Percentiles rank a stretch among this genome's conserved stretches.
phyloP scores from a whole-genome alignment of 805 yeast species.

The Torulaspora delbrueckii region DNA sequence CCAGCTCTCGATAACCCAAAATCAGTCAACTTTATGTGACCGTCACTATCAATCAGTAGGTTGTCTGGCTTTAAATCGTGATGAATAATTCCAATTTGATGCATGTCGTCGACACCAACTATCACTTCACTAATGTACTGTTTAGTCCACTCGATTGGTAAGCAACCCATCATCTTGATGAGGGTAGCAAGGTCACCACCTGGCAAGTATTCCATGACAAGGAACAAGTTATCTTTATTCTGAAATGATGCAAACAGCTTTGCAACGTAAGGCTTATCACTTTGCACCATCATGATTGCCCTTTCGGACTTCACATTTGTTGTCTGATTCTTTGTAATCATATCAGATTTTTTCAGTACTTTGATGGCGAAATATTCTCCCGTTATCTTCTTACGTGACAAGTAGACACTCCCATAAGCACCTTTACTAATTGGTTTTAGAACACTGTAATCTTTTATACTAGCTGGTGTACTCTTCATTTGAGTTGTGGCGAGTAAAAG shows the following conservation, averaged over 20 bases:
- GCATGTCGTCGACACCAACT: conserved; percentile 86
- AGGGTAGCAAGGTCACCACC: conserved; percentile 96
- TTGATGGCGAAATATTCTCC: conserved; percentile 96
- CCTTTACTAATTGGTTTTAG: conserved; percentile 93
- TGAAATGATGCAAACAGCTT: conserved; percentile 85
- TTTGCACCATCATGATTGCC: conserved; percentile 96
- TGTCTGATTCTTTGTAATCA: conserved; percentile 96
- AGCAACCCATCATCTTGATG: conserved; percentile 70
- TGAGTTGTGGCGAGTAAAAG: conserved; percentile 63
- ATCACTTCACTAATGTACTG: conserved; percentile 86
- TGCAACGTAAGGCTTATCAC: conserved; percentile 90
- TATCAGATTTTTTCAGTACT: conserved; percentile 84
- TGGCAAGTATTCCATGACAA: conserved; percentile 93
- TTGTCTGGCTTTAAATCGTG: conserved; percentile 96
- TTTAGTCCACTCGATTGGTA: conserved; percentile 83
- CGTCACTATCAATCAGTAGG: conserved; percentile 73
- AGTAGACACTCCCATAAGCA: conserved; percentile 92
- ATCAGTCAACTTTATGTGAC: conserved; percentile 90
- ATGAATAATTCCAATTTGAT: conserved; percentile 83
- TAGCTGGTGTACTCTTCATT: conserved; percentile 53
- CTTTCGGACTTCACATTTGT: conserved; percentile 91
- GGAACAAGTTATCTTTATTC: conserved; percentile 73
- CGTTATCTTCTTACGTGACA: conserved; percentile 75
- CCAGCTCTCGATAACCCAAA: conserved; percentile 93
- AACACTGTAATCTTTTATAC: conserved; percentile 83